A percentile compares a stretch with the other conserved stretches of the same genome.
These are phyloP conservation scores for Lactarius sanguifluus DNA, from an alignment of 768 basidiomycete species.

Conservation along the genomic window DNA sequence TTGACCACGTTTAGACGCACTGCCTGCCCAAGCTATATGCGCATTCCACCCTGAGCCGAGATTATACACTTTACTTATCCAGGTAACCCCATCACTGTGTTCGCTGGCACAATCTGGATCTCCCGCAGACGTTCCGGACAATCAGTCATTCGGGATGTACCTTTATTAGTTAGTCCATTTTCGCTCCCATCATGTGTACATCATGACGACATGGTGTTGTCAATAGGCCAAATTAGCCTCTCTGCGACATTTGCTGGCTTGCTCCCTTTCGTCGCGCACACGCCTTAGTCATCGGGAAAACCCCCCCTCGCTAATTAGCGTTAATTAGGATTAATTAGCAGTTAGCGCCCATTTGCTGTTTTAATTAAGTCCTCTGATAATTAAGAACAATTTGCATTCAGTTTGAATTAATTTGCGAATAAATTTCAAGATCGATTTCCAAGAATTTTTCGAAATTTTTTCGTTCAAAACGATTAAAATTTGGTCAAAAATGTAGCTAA, in stretches of 20 bases:
- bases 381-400: neutral
- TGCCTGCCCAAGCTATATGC: conserved; percentile 60
- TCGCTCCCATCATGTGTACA: conserved; percentile 16
- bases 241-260: conserved; percentile 50
- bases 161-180: conserved; percentile 67
- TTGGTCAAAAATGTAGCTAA: no score
- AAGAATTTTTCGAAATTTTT: no score
- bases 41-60: conserved; percentile 80
- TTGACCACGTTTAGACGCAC: conserved; percentile 49
- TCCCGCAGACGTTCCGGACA: conserved; percentile 75
- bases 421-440: no score
- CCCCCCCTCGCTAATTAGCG: neutral
- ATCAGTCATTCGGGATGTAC: conserved; percentile 63
- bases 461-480: no score
- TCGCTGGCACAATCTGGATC: conserved; percentile 6
- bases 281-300: conserved; percentile 50
- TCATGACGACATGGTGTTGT: conserved; percentile 18
- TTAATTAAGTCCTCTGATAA: neutral
- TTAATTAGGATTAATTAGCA: neutral
- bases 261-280: conserved; percentile 53
- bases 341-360: neutral
- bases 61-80: conserved; percentile 82
- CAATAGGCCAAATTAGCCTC: conserved; percentile 74
- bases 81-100: conserved; percentile 45
- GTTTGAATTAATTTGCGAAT: no score